Evolutionary conservation across 140 eudicot genomes (phyloP), one percentile per base, ranked within the genome.

Genomic region (Eryngium alpinum): DNA sequence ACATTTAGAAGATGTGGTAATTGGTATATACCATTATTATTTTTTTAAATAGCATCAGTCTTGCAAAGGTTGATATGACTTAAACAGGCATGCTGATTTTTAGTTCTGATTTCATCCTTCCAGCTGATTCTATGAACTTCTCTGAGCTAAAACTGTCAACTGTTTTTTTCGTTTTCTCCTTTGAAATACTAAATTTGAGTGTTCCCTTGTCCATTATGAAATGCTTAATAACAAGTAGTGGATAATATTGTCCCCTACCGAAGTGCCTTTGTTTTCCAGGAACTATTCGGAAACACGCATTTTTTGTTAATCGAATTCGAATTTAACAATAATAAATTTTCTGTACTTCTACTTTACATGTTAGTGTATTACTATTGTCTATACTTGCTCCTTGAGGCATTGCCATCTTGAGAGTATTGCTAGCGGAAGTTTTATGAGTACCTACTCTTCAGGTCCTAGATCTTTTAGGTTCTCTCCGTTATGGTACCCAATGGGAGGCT

Each of bases 1-100:
- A 93, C 88, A 93, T 93, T 29, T 93, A 88, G 84, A 87, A 57
- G 69, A 13, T 27, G 66, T 67, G 80, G 57, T 34, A 51, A 28
- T 13, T 29, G 63, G 27, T 70, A 49, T 70, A 49, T 51, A 59
- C 14, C 13, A 28, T 82, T 72, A 50, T 67, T 72, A 50, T 73
- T 24, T 6, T 32, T 72, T 43, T 70, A 63, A n/a, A 21, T 82
- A 75, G 80, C 24, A 31, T 77, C 28, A 44, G 59, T 29, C 28
- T 82, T 77, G 84, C 60, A 49, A 49, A 73, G 79, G 57, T 80
- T 66, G 6, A 65, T 81, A 56, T 72, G 73, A 46, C 65, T 70
- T 46, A 16, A 63, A 43, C 59, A 82, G 25, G 73, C 29, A 46
- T 80, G 21, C 65, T 73, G 82, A 15, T 38, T 74, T 51, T 5